Evolutionary conservation across 2,329 filamentous ascomycete species (phyloP).

Genomic region (Juglanconis oblonga): DNA sequence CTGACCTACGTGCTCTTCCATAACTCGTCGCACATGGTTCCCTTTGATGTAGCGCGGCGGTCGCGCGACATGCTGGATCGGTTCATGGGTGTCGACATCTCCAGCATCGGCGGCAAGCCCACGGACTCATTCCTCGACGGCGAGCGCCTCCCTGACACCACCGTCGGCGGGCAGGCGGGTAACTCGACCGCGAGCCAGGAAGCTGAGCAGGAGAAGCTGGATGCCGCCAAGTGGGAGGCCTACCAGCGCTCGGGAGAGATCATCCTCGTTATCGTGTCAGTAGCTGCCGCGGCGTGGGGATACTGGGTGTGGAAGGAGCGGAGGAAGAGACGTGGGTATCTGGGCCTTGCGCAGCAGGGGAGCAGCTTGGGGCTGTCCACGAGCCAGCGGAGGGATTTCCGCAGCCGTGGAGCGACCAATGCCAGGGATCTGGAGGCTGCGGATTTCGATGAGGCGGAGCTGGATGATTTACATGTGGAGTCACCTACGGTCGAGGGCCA

Average conservation of each 20-base stretch:
- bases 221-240: conserved; percentile 82
- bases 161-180: conserved; percentile 65
- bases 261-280: conserved; percentile 75
- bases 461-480: conserved; percentile 57
- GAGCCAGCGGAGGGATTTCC: conserved; percentile 32
- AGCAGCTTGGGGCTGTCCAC: conserved; percentile 38
- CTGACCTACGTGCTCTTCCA: conserved; percentile 94
- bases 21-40: conserved; percentile 97
- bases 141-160: conserved; percentile 75
- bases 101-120: conserved; percentile 76
- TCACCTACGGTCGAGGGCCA: conserved; percentile 40
- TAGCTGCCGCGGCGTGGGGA: conserved; percentile 73
- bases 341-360: conserved; percentile 37
- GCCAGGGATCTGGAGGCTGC: conserved; percentile 58
- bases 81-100: conserved; percentile 91
- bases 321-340: conserved; percentile 50
- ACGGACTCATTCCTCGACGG: conserved; percentile 81
- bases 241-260: conserved; percentile 86
- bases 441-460: conserved; percentile 64
- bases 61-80: conserved; percentile 95
- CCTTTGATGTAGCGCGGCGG: conserved; percentile 84
- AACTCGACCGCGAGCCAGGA: conserved; percentile 61
- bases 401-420: conserved; percentile 37
- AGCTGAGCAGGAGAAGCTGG: conserved; percentile 68
- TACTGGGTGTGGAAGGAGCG: conserved; percentile 66